A percentile compares a stretch with the other conserved stretches of the same genome.
phyloP scores from a whole-genome alignment of 2,329 filamentous ascomycete species.

The Zymoseptoria brevis region DNA sequence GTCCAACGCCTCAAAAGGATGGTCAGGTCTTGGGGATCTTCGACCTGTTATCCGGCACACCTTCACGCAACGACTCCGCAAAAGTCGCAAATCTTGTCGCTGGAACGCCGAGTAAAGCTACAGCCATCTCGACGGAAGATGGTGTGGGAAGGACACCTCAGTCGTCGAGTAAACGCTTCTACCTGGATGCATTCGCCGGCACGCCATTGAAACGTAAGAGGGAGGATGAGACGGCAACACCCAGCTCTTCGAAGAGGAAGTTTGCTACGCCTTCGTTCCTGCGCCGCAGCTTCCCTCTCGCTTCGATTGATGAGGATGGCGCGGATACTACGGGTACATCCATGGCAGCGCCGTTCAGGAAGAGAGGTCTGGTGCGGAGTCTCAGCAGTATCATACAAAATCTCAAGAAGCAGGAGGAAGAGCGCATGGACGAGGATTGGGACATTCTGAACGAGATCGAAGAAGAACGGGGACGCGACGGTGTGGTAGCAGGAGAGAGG shows the following conservation, averaged over 20 bases:
- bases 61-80: conserved; percentile 14
- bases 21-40: conserved; percentile 71
- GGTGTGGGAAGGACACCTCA: conserved; percentile 37
- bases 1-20: conserved; percentile 72
- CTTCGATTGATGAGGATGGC: conserved; percentile 53
- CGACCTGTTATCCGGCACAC: conserved; percentile 48
- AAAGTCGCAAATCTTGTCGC: conserved; percentile 28
- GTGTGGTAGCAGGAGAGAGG: conserved; percentile 12
- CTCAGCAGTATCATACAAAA: conserved; percentile 67
- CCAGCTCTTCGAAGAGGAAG: conserved; percentile 23
- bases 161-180: conserved; percentile 52
- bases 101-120: conserved; percentile 33
- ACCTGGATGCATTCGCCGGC: conserved; percentile 53
- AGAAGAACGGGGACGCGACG: conserved; percentile 28
- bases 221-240: conserved; percentile 29
- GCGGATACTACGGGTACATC: conserved; percentile 9
- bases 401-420: conserved; percentile 61
- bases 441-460: conserved; percentile 68
- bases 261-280: conserved; percentile 68
- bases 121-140: conserved; percentile 7
- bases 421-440: conserved; percentile 62
- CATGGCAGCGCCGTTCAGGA: conserved; percentile 34
- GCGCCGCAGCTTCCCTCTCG: conserved; percentile 43
- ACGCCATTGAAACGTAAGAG: conserved; percentile 52
- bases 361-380: conserved; percentile 51